Evolutionary conservation across 306 rosid genomes (phyloP), one percentile per base, ranked within the genome.

Genomic region (Senna tora): DNA sequence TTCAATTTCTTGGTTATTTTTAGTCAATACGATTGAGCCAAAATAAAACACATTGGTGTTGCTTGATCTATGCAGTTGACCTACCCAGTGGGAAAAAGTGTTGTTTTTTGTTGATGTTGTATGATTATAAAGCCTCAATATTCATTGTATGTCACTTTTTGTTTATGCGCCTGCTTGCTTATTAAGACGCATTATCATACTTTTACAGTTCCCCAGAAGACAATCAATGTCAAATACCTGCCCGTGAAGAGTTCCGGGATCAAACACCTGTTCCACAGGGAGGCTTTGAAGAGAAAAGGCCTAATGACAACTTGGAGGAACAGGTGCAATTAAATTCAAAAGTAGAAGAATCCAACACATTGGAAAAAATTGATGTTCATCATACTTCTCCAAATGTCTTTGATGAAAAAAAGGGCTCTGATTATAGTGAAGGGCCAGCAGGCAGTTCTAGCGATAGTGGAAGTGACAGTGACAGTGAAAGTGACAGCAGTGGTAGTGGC

Each of bases 381-480:
- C 92, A 78, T 74, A 81, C 79, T 81, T 86, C 90, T 73, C 96
- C 95, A 4, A 84, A 86, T 79, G 71, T 49, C 17, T 58, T 82
- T 59, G 89, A 78, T 84, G 93, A 84, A 57, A 89, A 80, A 80
- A 89, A 79, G 73, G 79, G 82, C 68, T 83, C 97, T 67, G 96
- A 88, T 54, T 32, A 81, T 62, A 86, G 78, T 84, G 97, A 87
- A 79, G 90, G 84, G 58, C 87, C 67, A 63, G 91, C 79, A 17
- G 97, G 83, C 52, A 91, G 91, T 84, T 87, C 97, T 38, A 89
- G 96, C 75, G 92, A 81, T 21, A 91, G 92, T 69, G 97, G 88
- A 59, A 93, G 96, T 72, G 97, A 84, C 86, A 90, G 93, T 65
- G 97, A 88, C 32, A 90, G 94, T 70, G 97, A 81, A n/a, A 89